Evolutionary conservation across 2,329 filamentous ascomycete species (phyloP).

Genomic region (Fusarium avenaceum): DNA sequence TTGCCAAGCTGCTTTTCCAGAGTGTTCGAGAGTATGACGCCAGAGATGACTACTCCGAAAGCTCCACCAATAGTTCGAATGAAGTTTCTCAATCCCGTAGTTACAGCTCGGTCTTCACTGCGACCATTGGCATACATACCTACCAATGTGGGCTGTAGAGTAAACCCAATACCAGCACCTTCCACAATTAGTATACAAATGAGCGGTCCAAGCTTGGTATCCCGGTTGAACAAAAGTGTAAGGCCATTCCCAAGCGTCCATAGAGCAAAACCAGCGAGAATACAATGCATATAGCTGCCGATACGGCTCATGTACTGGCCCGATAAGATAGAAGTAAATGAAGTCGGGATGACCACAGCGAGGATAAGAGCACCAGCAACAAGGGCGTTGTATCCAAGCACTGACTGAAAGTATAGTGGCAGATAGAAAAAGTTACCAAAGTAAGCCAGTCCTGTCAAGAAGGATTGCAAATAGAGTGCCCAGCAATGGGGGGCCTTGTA

Average conservation of each 20-base stretch:
- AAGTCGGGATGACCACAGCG: constrained; percentile 3
- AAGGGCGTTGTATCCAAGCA: background rate
- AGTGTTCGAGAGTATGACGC: constrained; percentile 3
- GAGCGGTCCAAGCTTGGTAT: background rate
- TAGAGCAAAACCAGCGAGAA: background rate
- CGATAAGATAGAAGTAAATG: background rate
- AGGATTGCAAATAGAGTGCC: no score
- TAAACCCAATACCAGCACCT: background rate
- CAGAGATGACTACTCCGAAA: background rate
- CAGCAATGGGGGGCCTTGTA: no score
- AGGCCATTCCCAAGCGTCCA: constrained; percentile 12
- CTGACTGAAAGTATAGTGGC: background rate
- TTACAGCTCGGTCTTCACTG: constrained; percentile 8
- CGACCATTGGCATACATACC: constrained; percentile 5
- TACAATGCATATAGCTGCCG: background rate
- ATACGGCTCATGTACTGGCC: constrained; percentile 16
- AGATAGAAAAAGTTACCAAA: no score
- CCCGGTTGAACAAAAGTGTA: background rate
- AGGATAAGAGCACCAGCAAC: background rate
- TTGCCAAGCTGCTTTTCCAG: background rate
- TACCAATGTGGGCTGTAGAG: background rate
- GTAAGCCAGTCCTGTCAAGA: no score
- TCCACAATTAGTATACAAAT: constrained; percentile 3
- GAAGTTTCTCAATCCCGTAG: background rate
- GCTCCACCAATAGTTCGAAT: no score